These are phyloP conservation scores for Coemansia sp. DNA, from an alignment of 192 early-diverging fungal species.

Conservation along the genomic window DNA sequence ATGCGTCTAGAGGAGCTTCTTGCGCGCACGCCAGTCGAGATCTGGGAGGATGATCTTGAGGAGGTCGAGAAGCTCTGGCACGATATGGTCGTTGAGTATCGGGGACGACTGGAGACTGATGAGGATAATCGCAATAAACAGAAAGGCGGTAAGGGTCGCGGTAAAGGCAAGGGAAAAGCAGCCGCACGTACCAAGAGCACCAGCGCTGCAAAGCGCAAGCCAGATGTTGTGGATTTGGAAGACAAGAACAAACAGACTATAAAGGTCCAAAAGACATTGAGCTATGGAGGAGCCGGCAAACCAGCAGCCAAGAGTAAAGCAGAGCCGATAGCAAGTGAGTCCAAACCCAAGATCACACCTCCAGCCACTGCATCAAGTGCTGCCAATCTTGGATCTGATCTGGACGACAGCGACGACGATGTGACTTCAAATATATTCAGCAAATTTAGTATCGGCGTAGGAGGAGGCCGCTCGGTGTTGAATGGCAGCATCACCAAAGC, in stretches of 20 bases:
- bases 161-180: slow-evolving; percentile 30
- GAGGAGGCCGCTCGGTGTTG: neutral
- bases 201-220: slow-evolving; percentile 47
- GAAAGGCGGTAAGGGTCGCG: slow-evolving; percentile 27
- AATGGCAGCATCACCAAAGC: slow-evolving; percentile 2
- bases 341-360: neutral
- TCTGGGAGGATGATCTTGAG: slow-evolving; percentile 89
- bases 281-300: neutral
- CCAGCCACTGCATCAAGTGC: slow-evolving; percentile 1
- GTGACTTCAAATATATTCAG: slow-evolving; percentile 35
- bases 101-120: slow-evolving; percentile 37
- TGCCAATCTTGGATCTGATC: slow-evolving; percentile 46
- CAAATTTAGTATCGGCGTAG: slow-evolving; percentile 20
- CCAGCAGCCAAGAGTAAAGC: neutral
- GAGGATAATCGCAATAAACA: slow-evolving; percentile 40
- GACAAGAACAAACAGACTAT: neutral
- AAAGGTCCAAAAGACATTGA: slow-evolving; percentile 2
- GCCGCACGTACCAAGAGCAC: slow-evolving; percentile 26
- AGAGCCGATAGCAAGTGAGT: neutral
- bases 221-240: slow-evolving; percentile 15
- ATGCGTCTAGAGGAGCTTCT: slow-evolving; percentile 66
- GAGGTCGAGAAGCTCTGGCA: slow-evolving; percentile 83
- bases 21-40: slow-evolving; percentile 63
- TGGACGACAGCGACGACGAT: slow-evolving; percentile 55
- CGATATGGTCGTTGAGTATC: slow-evolving; percentile 48